A percentile compares a stretch with the other conserved stretches of the same genome.
phyloP scores from a whole-genome alignment of 192 early-diverging fungal species.

The Funneliformis geosporum region DNA sequence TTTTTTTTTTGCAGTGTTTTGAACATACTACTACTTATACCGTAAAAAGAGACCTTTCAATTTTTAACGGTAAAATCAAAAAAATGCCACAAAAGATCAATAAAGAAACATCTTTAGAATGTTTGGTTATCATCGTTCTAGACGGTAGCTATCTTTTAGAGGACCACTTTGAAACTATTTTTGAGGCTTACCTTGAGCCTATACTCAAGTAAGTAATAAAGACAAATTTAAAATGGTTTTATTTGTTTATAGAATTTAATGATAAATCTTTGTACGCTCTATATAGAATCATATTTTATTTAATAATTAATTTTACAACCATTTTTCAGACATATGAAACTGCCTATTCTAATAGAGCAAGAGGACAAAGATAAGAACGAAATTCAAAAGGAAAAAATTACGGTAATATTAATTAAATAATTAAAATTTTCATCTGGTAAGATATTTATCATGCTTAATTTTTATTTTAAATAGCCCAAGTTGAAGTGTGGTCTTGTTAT shows the following conservation, averaged over 20 bases:
- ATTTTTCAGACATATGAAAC: constrained; percentile 42
- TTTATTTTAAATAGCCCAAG: constrained; percentile 41
- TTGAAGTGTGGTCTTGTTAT: constrained; percentile 50
- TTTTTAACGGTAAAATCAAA: not conserved
- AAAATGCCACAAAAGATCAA: not conserved
- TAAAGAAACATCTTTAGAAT: too few relatives aligned
- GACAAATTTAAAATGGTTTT: not conserved
- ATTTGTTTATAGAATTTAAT: not conserved
- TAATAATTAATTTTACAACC: not conserved
- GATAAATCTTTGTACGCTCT: not conserved
- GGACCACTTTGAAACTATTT: constrained; percentile 40
- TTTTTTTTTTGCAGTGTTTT: not conserved
- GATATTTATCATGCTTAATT: not conserved
- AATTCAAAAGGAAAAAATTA: constrained; percentile 36
- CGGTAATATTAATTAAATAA: not conserved
- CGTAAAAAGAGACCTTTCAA: not conserved
- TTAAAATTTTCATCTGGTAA: too few relatives aligned
- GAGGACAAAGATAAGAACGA: constrained; percentile 43
- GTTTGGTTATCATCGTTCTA: constrained; percentile 46
- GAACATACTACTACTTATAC: not conserved
- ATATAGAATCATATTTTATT: not conserved
- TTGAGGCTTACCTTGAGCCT: constrained; percentile 46
- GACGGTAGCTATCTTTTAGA: constrained; percentile 48
- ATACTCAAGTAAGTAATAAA: constrained; percentile 40
- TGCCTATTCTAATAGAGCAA: constrained; percentile 36